These are phyloP conservation scores for Wallacemonas sp. DNA, from an alignment of 208 protist genomes.

Conservation along the genomic window DNA sequence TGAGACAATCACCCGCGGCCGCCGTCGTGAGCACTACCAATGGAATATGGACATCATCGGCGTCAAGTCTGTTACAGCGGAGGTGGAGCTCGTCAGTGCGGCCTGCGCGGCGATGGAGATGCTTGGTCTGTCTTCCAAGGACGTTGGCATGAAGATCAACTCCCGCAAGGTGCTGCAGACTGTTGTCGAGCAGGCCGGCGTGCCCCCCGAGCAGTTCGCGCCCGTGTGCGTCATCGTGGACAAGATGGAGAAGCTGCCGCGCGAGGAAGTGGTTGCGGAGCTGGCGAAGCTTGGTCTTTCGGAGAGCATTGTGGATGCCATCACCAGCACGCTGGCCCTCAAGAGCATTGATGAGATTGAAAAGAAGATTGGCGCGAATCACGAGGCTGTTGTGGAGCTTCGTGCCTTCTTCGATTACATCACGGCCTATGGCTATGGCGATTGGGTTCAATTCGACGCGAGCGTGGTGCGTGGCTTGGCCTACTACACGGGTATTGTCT, in stretches of 20 bases:
- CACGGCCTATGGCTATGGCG: conserved; percentile 91
- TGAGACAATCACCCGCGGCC: conserved; percentile 93
- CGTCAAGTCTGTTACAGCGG: conserved; percentile 84
- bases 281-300: conserved; percentile 65
- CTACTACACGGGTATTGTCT: conserved; percentile 97
- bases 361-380: conserved; percentile 61
- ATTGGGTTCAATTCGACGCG: conserved; percentile 94
- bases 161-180: conserved; percentile 92
- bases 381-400: conserved; percentile 86
- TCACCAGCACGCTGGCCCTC: conserved; percentile 76
- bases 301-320: conserved; percentile 59
- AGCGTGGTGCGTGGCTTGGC: conserved; percentile 94
- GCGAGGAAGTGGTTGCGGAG: conserved; percentile 83
- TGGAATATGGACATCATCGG: conserved; percentile 98
- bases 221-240: conserved; percentile 95
- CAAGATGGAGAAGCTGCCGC: conserved; percentile 93
- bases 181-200: conserved; percentile 69
- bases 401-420: conserved; percentile 82
- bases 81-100: conserved; percentile 94
- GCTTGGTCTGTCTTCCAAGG: conserved; percentile 84
- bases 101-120: conserved; percentile 76
- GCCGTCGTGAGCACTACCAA: conserved; percentile 96
- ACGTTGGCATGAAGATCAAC: conserved; percentile 93
- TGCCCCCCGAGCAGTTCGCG: conserved; percentile 83
- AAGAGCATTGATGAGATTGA: conserved; percentile 86